Evolutionary conservation across 2,329 filamentous ascomycete species (phyloP), one percentile per base, ranked within the genome.

Genomic region (Monilinia laxa): DNA sequence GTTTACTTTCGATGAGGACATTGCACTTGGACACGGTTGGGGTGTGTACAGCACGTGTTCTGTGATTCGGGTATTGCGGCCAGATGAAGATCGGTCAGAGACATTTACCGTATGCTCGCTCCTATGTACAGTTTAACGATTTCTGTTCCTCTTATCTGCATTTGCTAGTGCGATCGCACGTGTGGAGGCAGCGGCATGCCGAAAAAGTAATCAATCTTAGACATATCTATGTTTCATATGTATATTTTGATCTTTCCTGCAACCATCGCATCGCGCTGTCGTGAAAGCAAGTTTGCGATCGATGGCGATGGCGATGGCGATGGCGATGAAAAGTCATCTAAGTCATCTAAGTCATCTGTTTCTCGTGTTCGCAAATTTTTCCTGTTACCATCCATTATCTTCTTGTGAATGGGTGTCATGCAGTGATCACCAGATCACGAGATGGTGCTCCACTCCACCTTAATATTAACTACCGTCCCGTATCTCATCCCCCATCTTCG

Each of bases 351-450:
- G 28, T 51, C 28, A 62, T 52, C 16, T 51, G 31, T 51, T 51
- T 51, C 45, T 62, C 58, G 58, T 62, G 31, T 51, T 62, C n/a
- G 14, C 31, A 38, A 10, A 47, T 58, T 58, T n/a, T 3, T n/a
- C 28, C 16, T 31, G 12, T 62, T 51, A 38, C 58, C 31, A n/a
- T 47, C 20, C 23, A 10, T 57, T 42, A 57, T 35, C 31, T 25
- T 52, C 45, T 20, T 14, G 31, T 38, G 45, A 25, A 51, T 25
- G 45, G 58, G 58, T 62, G 57, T 49, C 45, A 35, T 62, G 47
- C 58, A 4, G 58, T 51, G 58, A 62, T 62, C 58, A 60, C 58
- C 28, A 60, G 58, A 60, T 60, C 58, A 62, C 58, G 58, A 51
- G 58, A 62, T 62, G 6, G 10, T 51, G 31, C 58, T 62, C 45